Conservation (phyloP, 768 basidiomycete species). For the Exidia glandulosa region DNA sequence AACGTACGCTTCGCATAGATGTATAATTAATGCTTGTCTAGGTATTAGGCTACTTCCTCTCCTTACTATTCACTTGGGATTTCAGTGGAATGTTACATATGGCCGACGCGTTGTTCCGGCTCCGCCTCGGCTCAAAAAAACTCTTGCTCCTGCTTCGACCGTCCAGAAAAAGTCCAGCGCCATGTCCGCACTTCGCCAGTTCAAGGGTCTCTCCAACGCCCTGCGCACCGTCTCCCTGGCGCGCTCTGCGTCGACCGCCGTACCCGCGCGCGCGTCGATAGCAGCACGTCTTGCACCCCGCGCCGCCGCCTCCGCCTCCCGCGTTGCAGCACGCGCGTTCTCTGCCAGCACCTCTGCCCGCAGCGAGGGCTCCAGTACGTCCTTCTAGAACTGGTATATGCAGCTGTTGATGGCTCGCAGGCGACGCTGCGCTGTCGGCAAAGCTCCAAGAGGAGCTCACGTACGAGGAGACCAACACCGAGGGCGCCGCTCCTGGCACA, state of each 20-base stretch:
- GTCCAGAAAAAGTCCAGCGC: no score
- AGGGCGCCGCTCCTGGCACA: constrained; percentile 18
- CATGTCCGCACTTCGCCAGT: constrained; percentile 55
- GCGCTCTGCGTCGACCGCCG: constrained; percentile 11
- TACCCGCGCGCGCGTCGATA: not conserved
- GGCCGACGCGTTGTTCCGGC: no score
- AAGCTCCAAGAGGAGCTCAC: constrained; percentile 74
- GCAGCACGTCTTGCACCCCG: not conserved
- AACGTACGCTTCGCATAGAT: no score
- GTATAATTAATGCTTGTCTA: no score
- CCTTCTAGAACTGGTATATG: not conserved
- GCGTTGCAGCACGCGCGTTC: constrained; percentile 29
- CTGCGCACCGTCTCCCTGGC: constrained; percentile 28
- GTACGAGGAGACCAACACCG: constrained; percentile 63
- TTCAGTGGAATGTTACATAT: no score
- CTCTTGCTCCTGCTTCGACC: not conserved
- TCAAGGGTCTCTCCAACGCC: constrained; percentile 42
- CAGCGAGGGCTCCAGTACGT: constrained; percentile 33
- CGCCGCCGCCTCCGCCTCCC: constrained; percentile 8
- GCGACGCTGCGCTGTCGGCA: constrained; percentile 62
- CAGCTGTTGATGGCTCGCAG: constrained; percentile 24
- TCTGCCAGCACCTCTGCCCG: constrained; percentile 27
- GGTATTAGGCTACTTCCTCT: no score
- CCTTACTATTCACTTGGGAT: no score
- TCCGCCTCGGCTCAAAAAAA: no score